phyloP scores from a whole-genome alignment of 176 grass and related monocot species.

The Bonia amplexicaulis region DNA sequence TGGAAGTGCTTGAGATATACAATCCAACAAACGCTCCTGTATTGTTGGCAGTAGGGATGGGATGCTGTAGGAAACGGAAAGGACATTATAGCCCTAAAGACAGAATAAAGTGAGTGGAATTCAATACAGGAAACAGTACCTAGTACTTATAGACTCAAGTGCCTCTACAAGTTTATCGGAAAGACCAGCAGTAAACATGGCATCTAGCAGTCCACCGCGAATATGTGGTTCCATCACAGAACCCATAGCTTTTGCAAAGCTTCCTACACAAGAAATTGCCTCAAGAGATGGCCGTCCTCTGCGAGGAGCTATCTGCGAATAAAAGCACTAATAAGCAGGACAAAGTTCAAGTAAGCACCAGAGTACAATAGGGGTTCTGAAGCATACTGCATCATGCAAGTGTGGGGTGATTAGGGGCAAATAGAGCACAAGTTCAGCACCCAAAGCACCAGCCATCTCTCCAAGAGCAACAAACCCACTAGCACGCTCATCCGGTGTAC shows the following conservation, averaged over 20 bases:
- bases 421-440: conserved; percentile 85
- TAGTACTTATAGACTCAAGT: conserved; percentile 69
- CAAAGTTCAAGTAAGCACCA: conserved; percentile 30
- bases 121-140: conserved; percentile 39
- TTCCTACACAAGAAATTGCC: conserved; percentile 95
- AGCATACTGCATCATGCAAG: conserved; percentile 84
- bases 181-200: conserved; percentile 84
- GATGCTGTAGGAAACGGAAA: conserved; percentile 54
- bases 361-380: conserved; percentile 16
- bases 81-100: conserved; percentile 8
- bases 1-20: conserved; percentile 69
- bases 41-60: conserved; percentile 80
- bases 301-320: conserved; percentile 87
- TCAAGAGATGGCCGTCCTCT: conserved; percentile 88
- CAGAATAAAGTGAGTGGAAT: conserved; percentile 17
- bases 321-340: conserved; percentile 18
- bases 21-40: conserved; percentile 90
- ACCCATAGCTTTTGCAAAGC: conserved; percentile 87
- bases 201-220: conserved; percentile 70
- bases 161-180: conserved; percentile 78
- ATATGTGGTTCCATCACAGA: conserved; percentile 93
- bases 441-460: conserved; percentile 96
- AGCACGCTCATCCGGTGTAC: conserved; percentile 80
- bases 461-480: conserved; percentile 96
- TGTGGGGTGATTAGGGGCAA: conserved; percentile 72